Base-by-base conservation (phyloP, 2,329 filamentous ascomycete genomes). In the Cryoendolithus antarcticus region DNA sequence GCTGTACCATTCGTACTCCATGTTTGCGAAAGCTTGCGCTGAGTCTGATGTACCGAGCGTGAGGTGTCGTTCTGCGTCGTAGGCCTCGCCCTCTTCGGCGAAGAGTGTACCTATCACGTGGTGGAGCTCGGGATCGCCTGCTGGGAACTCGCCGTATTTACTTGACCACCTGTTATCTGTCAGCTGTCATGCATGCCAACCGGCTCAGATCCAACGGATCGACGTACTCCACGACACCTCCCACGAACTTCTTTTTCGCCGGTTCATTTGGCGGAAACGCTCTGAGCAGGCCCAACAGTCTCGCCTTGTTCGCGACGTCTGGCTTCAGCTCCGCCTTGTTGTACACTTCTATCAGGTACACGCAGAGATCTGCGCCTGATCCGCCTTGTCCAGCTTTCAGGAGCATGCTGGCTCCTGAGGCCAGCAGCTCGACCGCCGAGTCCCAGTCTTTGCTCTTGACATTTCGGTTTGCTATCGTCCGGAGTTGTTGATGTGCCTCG, bases 401-500 rank as follows among this genome's bases (percentile, higher is more conserved):
- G 7, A 98, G 74, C 21, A 88, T 80, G 51, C 83, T 79, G 1
- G 89, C 82, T 46, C 94, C 91, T 48, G 75, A 81, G 61, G 75
- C 80, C 48, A 98, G 74, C 48, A 96, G 82, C 50, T 94, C 84
- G 58, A 86, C 80, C 35, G 93, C 91, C 9, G 86, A 81, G 50
- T 72, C 62, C 74, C 83, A 95, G 71, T 89, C 89, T 45, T 75
- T 69, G 32, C 81, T 73, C 67, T 96, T 96, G 61, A 89, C 78
- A 66, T 98, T 93, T 42, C 93, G 86, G 31, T 86, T 82, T 44
- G 88, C 88, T 51, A 95, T 89, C 39, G 95, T 88, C 46, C 91
- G 86, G 49, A 94, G 85, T 68, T 98, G 91, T 63, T 98, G 91
- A 66, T 96, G 89, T 42, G 91, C 91, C 73, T 98, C 91, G 69